Evolutionary conservation across 2,329 filamentous ascomycete genomes (phyloP).

Genomic region (Xylariaceae sp.): DNA sequence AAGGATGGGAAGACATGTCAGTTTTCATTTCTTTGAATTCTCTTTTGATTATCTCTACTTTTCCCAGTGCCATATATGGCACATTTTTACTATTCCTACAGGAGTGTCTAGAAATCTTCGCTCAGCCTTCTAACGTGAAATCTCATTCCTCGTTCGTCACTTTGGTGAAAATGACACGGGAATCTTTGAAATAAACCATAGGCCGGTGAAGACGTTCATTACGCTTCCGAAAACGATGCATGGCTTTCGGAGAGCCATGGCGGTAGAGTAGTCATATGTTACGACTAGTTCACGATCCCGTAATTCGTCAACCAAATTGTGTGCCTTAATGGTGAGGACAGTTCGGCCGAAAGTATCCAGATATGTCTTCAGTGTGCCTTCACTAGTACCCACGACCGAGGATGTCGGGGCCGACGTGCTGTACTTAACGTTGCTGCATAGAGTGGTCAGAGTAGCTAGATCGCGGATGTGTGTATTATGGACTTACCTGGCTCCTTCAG

Average conservation of each 20-base stretch:
- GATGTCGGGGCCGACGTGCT: slow-evolving; percentile 67
- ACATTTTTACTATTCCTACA: slow-evolving; percentile 18
- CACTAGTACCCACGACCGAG: slow-evolving; percentile 55
- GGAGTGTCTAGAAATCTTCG: slow-evolving; percentile 13
- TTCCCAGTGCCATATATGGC: neutral
- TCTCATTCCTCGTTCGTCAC: slow-evolving; percentile 23
- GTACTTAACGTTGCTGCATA: slow-evolving; percentile 72
- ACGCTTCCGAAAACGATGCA: slow-evolving; percentile 73
- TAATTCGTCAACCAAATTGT: slow-evolving; percentile 88
- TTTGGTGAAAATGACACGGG: slow-evolving; percentile 71
- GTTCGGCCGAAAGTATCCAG: slow-evolving; percentile 92
- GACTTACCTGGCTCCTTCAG: slow-evolving; percentile 82
- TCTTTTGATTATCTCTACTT: neutral
- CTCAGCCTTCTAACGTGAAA: slow-evolving; percentile 11
- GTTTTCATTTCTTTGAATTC: too few relatives aligned
- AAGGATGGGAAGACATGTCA: too few relatives aligned
- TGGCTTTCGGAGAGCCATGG: slow-evolving; percentile 79
- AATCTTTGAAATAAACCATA: slow-evolving; percentile 73
- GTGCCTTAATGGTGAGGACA: slow-evolving; percentile 72
- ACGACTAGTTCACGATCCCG: slow-evolving; percentile 81
- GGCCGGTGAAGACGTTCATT: slow-evolving; percentile 69
- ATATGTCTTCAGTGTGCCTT: slow-evolving; percentile 77
- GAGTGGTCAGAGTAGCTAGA: slow-evolving; percentile 39
- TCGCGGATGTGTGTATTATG: slow-evolving; percentile 18
- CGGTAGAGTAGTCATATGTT: slow-evolving; percentile 79